Evolutionary conservation across 2,329 filamentous ascomycete species (phyloP).

Genomic region (Colletotrichum sp.): DNA sequence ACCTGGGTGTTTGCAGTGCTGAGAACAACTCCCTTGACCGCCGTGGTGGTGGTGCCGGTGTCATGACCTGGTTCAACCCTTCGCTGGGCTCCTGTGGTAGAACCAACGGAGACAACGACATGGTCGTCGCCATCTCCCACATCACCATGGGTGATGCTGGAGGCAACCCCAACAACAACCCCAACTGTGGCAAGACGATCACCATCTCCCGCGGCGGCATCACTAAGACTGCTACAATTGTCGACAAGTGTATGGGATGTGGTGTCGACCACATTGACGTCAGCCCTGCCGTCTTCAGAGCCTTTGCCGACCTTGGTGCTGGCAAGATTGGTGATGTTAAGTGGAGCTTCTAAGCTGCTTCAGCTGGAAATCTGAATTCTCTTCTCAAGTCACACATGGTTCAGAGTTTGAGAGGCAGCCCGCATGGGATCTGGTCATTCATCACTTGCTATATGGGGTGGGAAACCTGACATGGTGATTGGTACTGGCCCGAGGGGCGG

Average conservation of each 20-base stretch:
- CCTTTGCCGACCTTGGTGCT: neutral
- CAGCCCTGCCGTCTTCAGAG: constrained; percentile 3
- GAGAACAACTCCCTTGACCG: neutral
- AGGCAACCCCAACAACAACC: constrained; percentile 12
- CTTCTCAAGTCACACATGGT: neutral
- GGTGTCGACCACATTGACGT: neutral
- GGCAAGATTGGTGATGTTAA: neutral
- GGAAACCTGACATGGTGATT: neutral
- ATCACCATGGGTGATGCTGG: constrained; percentile 14
- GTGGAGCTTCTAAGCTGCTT: neutral
- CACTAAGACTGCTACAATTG: neutral
- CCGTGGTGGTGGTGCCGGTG: constrained; percentile 4
- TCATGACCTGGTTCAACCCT: constrained; percentile 16
- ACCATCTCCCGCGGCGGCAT: neutral
- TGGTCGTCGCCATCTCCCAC: constrained; percentile 15
- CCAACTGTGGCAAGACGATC: neutral
- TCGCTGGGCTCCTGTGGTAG: constrained; percentile 11
- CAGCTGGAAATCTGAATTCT: neutral
- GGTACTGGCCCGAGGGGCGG: neutral
- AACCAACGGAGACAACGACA: neutral
- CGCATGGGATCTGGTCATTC: neutral
- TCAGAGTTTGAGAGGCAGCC: neutral
- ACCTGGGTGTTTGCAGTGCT: neutral
- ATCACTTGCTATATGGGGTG: neutral
- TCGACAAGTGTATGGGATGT: constrained; percentile 21